Conservation (phyloP, 768 basidiomycete species). For the Brasilioporus rufonigricans region DNA sequence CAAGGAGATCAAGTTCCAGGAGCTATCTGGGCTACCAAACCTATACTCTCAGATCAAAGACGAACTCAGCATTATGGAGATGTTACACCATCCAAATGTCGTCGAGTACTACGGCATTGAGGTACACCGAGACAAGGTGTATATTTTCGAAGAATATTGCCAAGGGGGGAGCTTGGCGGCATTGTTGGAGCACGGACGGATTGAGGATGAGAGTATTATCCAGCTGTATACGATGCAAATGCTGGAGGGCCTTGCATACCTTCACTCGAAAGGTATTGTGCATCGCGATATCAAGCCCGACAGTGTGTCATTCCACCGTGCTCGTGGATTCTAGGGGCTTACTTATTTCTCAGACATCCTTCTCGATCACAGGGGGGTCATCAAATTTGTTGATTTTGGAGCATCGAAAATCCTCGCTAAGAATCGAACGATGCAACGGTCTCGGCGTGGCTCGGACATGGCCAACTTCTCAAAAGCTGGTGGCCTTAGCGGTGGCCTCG, state of each 20-base stretch:
- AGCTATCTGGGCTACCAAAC: conserved; percentile 82
- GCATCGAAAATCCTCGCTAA: conserved; percentile 95
- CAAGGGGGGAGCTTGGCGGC: conserved; percentile 91
- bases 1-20: conserved; percentile 98
- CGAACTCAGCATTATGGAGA: conserved; percentile 96
- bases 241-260: conserved; percentile 89
- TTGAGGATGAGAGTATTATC: conserved; percentile 95
- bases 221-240: conserved; percentile 97
- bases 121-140: conserved; percentile 97
- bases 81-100: conserved; percentile 95
- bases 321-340: conserved; percentile 2
- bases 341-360: conserved; percentile 72
- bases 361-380: conserved; percentile 83
- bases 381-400: conserved; percentile 97
- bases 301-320: conserved; percentile 55
- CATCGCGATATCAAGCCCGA: conserved; percentile 99
- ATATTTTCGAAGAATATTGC: conserved; percentile 99
- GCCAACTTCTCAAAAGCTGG: conserved; percentile 32
- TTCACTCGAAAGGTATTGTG: conserved; percentile 89
- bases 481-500: conserved; percentile 38
- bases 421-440: conserved; percentile 75
- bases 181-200: conserved; percentile 86
- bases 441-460: conserved; percentile 57
- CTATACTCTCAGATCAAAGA: conserved; percentile 92
- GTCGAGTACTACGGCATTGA: conserved; percentile 99